Evolutionary conservation across 2,329 filamentous ascomycete genomes (phyloP), one percentile per base, ranked within the genome.

Genomic region (Diaporthe helianthi): DNA sequence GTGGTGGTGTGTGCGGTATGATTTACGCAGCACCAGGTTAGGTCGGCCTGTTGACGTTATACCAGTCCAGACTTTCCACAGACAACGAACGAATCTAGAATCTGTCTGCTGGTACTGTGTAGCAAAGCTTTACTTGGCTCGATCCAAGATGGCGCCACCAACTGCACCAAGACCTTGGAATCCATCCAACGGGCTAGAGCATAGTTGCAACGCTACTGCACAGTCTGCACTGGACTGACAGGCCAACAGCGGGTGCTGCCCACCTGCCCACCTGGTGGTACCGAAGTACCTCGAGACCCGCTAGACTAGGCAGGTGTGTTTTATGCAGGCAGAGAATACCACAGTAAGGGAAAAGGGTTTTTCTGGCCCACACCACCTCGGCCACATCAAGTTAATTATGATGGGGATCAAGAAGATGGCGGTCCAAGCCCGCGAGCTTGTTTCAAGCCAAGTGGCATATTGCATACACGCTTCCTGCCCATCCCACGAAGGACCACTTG

Each of bases 201-300:
- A 44, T 49, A 49, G 58, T 13, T 63, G 58, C 58, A 19, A 31
- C 58, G 58, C 58, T 63, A 63, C 44, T 63, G 58, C 58, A 63
- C 44, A 24, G 19, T 49, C 44, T 63, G 58, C 58, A 63, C 44
- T 33, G 19, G 29, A 49, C 58, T 63, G 58, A 49, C 58, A 63
- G 58, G 44, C 44, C 44, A 63, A 63, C 58, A 31, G 58, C 58
- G 58, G 58, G 58, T 63, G 58, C 58, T 33, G 41, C 44, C 58
- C 36, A 63, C 19, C 58, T 33, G 41, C 44, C 58, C 36, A 63
- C 19, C 58, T 49, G 58, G 58, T 63, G 58, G 26, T 24, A 49
- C n/a, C 58, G 58, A 49, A 44, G 26, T 24, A 49, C n/a, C 58
- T 24, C 44, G 15, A 36, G 44, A 31, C 55, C 15, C 15, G 26